Base-by-base conservation (phyloP, 108 stramenopile species). In the Cyclotella kingstonii region DNA sequence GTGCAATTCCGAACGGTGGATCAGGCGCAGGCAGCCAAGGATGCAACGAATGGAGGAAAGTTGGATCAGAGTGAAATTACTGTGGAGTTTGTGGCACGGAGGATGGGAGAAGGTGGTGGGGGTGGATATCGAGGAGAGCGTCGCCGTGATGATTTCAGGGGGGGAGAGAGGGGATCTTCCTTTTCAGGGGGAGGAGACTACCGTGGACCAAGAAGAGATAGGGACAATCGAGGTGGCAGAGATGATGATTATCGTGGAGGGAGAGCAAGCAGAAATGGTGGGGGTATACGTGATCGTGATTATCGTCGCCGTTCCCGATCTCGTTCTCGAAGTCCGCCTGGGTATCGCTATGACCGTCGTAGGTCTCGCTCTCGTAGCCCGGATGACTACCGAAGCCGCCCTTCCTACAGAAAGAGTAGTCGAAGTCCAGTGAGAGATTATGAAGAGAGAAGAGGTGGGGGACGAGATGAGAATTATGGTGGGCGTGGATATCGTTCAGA, bases 11-110 rank as follows among this genome's bases (percentile, higher is more conserved):
- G 75, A 18, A 83, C 82, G 22, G 68, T 87, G 42, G 93, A 89
- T 17, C 81, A 91, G 42, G 90, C 93, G 2, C 84, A 58, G 31
- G 58, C 71, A 23, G 90, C 93, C 40, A 84, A 83, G 70, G 85
- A 90, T 18, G 79, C 80, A 14, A 90, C 87, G 19, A 90, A 94
- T 63, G 87, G 87, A 10, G 93, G 93, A 8, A 89, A 89, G 59
- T 66, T 94, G 48, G 88, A 91, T 75, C 84, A 86, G 49, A 74
- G 70, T 26, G 88, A 91, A 30, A 78, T 94, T 60, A 88, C 89
- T 8, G 90, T 91, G 33, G 93, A 94, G 72, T 91, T 74, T 75
- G 93, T 85, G 23, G 87, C 86, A n/a, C 58, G 84, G 53, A 70
- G 77, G 26, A 81, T 82, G 40, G 69, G 47, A 7, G 67, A 39